Evolutionary conservation across 2,329 filamentous ascomycete species (phyloP), one percentile per base, ranked within the genome.

Genomic region (Chalaropsis ovoidea): DNA sequence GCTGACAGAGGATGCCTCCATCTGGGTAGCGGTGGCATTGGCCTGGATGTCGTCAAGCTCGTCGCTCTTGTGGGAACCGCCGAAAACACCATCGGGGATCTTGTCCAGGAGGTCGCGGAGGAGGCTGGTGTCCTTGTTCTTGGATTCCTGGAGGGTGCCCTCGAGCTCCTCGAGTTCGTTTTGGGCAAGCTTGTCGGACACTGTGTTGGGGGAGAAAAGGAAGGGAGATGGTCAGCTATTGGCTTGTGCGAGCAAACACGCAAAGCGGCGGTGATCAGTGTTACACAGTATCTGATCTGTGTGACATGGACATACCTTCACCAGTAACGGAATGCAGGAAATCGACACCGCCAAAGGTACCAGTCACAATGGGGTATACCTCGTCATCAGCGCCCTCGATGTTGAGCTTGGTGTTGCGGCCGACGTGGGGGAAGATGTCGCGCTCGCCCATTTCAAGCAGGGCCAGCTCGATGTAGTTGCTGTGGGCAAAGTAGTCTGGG

Each of bases 321-420:
- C 84, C 83, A 58, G 83, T 89, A 39, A 95, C 91, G 0, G 89
- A 94, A 77, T 95, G 90, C 68, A 96, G 78, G 77, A 96, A 96
- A 72, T 96, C 93, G 15, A 96, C 92, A 69, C 92, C 92, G 68
- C 92, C 92, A 75, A 96, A 96, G 6, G 92, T 96, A 67, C 93
- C 92, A 0, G 92, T 96, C 56, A 95, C 82, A 68, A 93, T 78
- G 6, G 92, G 92, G 71, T 88, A 96, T 68, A 96, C 89, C 3
- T 80, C 72, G 42, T 79, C 73, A 24, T 80, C 80, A 66, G 83
- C 86, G 56, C 88, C 90, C 42, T 81, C 78, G 35, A 96, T 80
- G 58, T 83, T 78, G 35, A 96, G 78, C 72, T 79, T 78, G n/a
- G 90, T 90, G 70, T 83, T 77, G 67, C 85, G 81, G 43, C 93